A percentile compares a stretch with the other conserved stretches of the same genome.
Conservation (phyloP, 176 grass and related monocot species). For the Carex myosuroides region DNA sequence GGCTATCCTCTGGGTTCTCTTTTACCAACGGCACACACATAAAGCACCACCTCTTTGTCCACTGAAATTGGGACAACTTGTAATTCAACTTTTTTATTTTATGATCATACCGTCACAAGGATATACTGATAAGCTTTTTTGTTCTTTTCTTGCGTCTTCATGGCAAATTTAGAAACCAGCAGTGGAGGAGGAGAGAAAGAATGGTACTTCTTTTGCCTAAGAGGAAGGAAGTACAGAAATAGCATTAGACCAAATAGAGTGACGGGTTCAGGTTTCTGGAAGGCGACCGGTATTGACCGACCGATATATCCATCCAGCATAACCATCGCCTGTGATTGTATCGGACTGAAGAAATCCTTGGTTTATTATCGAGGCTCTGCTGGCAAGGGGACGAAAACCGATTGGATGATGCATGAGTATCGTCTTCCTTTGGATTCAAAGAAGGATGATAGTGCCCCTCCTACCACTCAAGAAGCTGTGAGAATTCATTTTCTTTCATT, state of each 20-base stretch:
- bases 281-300: conserved; percentile 86
- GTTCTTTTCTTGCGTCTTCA: not conserved
- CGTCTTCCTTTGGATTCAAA: conserved; percentile 38
- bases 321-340: conserved; percentile 21
- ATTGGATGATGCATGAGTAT: conserved; percentile 99
- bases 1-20: not conserved
- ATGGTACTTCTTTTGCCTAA: conserved; percentile 76
- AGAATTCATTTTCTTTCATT: not conserved
- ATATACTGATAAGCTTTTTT: not conserved
- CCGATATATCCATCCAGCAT: conserved; percentile 31
- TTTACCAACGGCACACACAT: not conserved
- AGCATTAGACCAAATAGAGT: conserved; percentile 80
- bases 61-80: not conserved
- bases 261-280: conserved; percentile 79
- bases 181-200: conserved; percentile 50
- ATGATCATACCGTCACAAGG: not conserved
- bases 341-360: conserved; percentile 88
- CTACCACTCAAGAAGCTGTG: conserved; percentile 61
- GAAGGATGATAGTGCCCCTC: not conserved
- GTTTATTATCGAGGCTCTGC: conserved; percentile 75
- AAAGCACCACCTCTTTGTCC: not conserved
- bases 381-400: conserved; percentile 81
- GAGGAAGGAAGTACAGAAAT: conserved; percentile 85
- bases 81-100: not conserved
- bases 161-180: conserved; percentile 34